These are phyloP conservation scores for Solanum corneliomulleri DNA, from an alignment of 257 asterid genomes.

Conservation along the genomic window DNA sequence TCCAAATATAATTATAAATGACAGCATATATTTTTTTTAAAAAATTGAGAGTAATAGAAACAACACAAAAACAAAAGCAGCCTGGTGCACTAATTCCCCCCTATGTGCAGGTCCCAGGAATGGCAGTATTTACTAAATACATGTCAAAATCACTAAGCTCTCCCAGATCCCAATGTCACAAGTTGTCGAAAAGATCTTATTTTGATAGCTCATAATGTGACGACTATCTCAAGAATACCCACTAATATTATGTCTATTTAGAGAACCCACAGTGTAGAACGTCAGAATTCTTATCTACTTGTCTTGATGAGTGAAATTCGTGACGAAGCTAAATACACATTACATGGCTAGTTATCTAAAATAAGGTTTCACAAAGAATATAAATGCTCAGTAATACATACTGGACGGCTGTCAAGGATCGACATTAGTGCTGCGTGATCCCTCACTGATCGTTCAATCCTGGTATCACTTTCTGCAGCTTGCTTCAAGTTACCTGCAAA, in stretches of 20 bases:
- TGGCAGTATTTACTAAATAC: neutral
- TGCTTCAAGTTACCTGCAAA: slow-evolving; percentile 91
- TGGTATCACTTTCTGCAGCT: slow-evolving; percentile 92
- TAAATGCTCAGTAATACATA: slow-evolving; percentile 26
- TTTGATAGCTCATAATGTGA: neutral
- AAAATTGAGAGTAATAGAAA: neutral
- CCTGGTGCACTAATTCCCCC: neutral
- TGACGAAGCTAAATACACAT: neutral
- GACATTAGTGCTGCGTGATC: slow-evolving; percentile 81
- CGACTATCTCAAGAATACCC: neutral
- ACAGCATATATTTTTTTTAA: neutral
- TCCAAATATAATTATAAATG: neutral
- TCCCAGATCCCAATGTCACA: neutral
- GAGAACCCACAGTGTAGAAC: neutral
- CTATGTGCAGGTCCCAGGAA: neutral
- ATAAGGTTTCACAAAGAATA: neutral
- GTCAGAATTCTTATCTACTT: neutral
- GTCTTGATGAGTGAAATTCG: neutral
- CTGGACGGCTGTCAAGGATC: slow-evolving; percentile 81
- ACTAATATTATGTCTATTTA: neutral
- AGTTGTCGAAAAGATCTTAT: neutral
- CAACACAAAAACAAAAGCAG: neutral
- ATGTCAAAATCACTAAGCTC: neutral
- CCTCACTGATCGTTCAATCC: slow-evolving; percentile 92
- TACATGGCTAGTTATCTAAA: neutral